Evolutionary conservation across 345 rosid genomes (phyloP).

Genomic region (Populus simonii): DNA sequence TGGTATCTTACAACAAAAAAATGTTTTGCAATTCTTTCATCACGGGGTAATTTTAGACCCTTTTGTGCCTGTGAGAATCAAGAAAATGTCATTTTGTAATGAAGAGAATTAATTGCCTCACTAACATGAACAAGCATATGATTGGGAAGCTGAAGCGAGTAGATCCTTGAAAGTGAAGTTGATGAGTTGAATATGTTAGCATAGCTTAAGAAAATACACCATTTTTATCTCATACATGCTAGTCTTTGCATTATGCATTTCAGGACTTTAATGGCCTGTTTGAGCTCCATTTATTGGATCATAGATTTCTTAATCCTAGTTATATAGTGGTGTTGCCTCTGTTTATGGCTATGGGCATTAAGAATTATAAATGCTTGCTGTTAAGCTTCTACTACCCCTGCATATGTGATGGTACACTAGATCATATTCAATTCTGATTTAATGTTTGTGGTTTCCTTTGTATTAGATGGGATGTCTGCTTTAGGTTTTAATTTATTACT

Average conservation of each 20-base stretch:
- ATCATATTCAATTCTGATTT: neutral
- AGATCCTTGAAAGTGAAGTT: neutral
- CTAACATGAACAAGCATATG: neutral
- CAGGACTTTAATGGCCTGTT: neutral
- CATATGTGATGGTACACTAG: neutral
- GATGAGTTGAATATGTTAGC: neutral
- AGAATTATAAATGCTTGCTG: neutral
- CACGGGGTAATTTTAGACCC: constrained; percentile 5
- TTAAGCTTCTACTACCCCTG: neutral
- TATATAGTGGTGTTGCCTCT: neutral
- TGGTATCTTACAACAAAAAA: neutral
- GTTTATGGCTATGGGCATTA: neutral
- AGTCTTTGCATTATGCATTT: neutral
- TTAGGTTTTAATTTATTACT: neutral
- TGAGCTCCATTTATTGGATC: neutral
- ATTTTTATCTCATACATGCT: neutral
- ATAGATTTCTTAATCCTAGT: neutral
- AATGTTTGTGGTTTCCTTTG: neutral
- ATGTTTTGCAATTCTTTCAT: neutral
- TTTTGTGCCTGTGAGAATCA: constrained; percentile 7
- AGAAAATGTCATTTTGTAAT: neutral
- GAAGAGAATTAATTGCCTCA: neutral
- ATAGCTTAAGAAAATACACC: neutral
- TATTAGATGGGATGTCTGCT: neutral
- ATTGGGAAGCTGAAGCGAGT: neutral